These are phyloP conservation scores for Colletotrichum sp. DNA, from an alignment of 2,329 filamentous ascomycete genomes.

Conservation along the genomic window DNA sequence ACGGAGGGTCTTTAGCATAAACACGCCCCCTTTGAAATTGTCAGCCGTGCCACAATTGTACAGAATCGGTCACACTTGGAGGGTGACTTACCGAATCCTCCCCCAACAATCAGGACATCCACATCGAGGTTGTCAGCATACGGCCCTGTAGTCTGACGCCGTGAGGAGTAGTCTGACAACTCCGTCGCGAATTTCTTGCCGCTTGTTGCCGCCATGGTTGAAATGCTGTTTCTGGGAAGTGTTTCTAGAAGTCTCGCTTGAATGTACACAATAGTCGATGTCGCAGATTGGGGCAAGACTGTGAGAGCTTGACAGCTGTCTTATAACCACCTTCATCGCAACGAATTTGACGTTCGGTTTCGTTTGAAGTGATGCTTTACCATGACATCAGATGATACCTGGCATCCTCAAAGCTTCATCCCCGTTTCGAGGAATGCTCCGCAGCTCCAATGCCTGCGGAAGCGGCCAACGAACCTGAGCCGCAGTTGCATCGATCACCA, in stretches of 20 bases:
- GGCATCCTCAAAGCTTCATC: neutral
- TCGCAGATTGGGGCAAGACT: fast-evolving
- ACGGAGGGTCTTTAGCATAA: conserved; percentile 56
- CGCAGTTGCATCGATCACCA: neutral
- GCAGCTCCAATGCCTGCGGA: neutral
- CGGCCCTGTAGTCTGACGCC: conserved; percentile 34
- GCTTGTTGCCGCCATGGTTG: conserved; percentile 22
- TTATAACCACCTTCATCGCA: neutral
- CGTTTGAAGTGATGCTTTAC: neutral
- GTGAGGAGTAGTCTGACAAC: conserved; percentile 41
- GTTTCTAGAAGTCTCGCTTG: neutral
- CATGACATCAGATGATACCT: conserved; percentile 1
- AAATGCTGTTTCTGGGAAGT: neutral
- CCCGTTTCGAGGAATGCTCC: neutral
- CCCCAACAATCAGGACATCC: conserved; percentile 49
- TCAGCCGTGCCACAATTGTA: neutral
- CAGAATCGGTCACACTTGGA: neutral
- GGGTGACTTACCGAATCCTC: conserved; percentile 37
- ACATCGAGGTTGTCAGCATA: conserved; percentile 49
- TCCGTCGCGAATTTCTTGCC: conserved; percentile 46
- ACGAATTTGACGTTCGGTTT: neutral
- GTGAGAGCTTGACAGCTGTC: neutral
- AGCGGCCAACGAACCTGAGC: neutral
- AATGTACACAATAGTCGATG: neutral
- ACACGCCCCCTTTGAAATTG: conserved; percentile 39